These are phyloP conservation scores for Phytophthora pini DNA, from an alignment of 352 stramenopile genomes.

Conservation along the genomic window DNA sequence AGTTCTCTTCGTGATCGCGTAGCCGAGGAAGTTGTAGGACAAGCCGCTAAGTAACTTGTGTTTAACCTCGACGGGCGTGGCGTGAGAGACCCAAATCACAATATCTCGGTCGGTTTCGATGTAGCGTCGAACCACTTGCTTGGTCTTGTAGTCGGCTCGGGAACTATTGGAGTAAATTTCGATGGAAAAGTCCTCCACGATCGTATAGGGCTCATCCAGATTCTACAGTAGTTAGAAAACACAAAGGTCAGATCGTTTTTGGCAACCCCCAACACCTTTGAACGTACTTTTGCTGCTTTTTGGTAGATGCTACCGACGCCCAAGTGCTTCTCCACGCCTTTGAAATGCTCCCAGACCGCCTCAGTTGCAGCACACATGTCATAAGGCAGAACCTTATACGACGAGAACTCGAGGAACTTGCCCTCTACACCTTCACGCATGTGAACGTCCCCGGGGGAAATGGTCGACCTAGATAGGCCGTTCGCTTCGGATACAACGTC, in stretches of 20 bases:
- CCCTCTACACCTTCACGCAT: constrained; percentile 27
- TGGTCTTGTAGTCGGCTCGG: constrained; percentile 52
- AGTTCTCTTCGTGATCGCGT: constrained; percentile 55
- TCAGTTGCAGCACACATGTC: constrained; percentile 13
- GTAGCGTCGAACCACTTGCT: constrained; percentile 65
- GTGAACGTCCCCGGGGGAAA: constrained; percentile 26
- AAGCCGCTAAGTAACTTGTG: constrained; percentile 42
- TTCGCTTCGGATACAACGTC: constrained; percentile 32
- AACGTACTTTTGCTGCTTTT: constrained; percentile 32
- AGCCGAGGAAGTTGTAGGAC: constrained; percentile 61
- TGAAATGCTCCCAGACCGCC: constrained; percentile 35
- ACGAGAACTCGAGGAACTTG: constrained; percentile 34
- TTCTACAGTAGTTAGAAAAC: constrained; percentile 12
- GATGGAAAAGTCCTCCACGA: constrained; percentile 61
- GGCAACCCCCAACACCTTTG: not conserved
- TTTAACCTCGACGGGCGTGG: constrained; percentile 57
- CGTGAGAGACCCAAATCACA: constrained; percentile 61
- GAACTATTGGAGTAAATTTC: constrained; percentile 62
- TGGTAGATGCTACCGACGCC: constrained; percentile 35
- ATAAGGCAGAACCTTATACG: constrained; percentile 30
- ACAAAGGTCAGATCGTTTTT: not conserved
- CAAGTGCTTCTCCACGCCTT: constrained; percentile 39
- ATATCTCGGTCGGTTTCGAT: constrained; percentile 60
- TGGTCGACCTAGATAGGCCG: constrained; percentile 18
- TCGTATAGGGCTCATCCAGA: constrained; percentile 56